Conservation (phyloP, 202 grass and related monocot genomes). For the Zoysia matrella region DNA sequence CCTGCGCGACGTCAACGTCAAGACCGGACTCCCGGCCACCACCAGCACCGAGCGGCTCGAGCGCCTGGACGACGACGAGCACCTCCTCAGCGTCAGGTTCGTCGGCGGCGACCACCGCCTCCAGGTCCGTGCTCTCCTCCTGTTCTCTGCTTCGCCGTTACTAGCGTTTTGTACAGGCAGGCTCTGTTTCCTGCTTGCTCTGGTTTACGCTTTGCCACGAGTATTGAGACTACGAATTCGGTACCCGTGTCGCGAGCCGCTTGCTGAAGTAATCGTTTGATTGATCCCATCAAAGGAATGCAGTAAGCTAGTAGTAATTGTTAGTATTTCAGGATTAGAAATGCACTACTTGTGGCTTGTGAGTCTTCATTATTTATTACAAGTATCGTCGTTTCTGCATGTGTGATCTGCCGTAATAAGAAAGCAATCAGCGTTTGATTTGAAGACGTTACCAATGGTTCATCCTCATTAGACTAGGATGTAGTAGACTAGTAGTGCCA, state of each 20-base stretch:
- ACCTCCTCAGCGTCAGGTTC: slow-evolving; percentile 84
- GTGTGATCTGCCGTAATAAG: not conserved
- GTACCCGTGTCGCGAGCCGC: not conserved
- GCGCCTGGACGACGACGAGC: slow-evolving; percentile 77
- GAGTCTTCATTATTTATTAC: too few species aligned
- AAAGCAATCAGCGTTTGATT: slow-evolving; percentile 19
- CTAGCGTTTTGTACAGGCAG: not conserved
- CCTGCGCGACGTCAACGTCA: slow-evolving; percentile 82
- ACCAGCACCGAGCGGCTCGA: slow-evolving; percentile 85
- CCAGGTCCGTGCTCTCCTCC: slow-evolving; percentile 47
- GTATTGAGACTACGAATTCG: too few species aligned
- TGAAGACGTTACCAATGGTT: not conserved
- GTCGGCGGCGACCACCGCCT: slow-evolving; percentile 88
- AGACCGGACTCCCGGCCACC: slow-evolving; percentile 82
- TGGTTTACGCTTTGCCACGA: not conserved
- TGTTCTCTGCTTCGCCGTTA: not conserved
- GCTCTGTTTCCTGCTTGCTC: slow-evolving; percentile 1
- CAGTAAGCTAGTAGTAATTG: not conserved
- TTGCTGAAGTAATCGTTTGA: not conserved
- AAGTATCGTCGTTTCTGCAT: not conserved
- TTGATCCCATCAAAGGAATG: slow-evolving; percentile 13
- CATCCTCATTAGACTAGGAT: slow-evolving; percentile 2
- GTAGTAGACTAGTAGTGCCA: too few species aligned
- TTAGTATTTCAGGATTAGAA: not conserved
- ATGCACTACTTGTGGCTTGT: not conserved